These are phyloP conservation scores for Apiotrichum laibachii DNA, from an alignment of 1,284 basidiomycete species.

Conservation along the genomic window DNA sequence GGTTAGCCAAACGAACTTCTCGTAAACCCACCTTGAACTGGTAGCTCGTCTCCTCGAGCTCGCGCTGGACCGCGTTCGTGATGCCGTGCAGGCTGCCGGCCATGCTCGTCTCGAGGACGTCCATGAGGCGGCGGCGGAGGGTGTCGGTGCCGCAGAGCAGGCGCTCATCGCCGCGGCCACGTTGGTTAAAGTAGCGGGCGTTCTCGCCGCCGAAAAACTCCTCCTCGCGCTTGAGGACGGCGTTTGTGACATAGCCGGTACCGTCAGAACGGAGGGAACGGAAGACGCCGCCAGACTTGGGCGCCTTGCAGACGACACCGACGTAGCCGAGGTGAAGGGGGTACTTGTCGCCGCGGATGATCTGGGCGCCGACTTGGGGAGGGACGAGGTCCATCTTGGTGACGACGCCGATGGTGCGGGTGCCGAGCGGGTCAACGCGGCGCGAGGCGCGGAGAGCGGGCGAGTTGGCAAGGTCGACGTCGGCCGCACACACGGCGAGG, in stretches of 20 bases:
- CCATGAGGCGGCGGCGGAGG: constrained; percentile 84
- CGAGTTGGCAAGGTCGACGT: constrained; percentile 97
- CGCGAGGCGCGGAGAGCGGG: constrained; percentile 90
- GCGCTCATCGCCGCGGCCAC: constrained; percentile 37
- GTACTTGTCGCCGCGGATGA: constrained; percentile 87
- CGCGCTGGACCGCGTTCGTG: constrained; percentile 92
- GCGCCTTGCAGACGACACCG: constrained; percentile 88
- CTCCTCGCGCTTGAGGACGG: constrained; percentile 68
- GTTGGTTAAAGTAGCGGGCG: constrained; percentile 59
- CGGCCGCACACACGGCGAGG: constrained; percentile 94
- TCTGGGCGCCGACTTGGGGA: constrained; percentile 74
- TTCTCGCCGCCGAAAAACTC: constrained; percentile 75
- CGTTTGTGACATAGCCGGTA: constrained; percentile 50
- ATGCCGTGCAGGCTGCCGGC: constrained; percentile 90
- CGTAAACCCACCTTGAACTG: constrained; percentile 75
- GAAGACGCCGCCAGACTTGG: constrained; percentile 48
- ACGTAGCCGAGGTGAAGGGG: constrained; percentile 97
- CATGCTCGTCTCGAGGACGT: constrained; percentile 96
- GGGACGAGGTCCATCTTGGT: constrained; percentile 99
- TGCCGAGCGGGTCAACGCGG: constrained; percentile 88
- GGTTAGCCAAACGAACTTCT: constrained; percentile 58
- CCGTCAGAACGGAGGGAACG: constrained; percentile 27
- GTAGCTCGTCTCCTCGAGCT: constrained; percentile 93
- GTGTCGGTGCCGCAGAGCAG: constrained; percentile 88
- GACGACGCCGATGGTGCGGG: constrained; percentile 93